Conservation (phyloP, 371 early-diverging fungal species). For the Haplosporangium sp. region DNA sequence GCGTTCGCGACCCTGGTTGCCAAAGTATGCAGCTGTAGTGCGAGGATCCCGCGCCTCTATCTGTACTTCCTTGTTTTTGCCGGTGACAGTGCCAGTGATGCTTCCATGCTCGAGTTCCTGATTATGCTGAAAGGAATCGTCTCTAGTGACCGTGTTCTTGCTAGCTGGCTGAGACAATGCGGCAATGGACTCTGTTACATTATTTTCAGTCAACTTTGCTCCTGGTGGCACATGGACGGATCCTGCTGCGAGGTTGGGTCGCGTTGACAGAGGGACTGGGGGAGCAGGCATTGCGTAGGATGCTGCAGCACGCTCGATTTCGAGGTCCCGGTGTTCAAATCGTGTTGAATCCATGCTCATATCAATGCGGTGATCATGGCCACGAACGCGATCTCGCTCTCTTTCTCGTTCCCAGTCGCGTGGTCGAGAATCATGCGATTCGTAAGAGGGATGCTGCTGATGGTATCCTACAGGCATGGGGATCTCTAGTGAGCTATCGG, state of each 20-base stretch:
- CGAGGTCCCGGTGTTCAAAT: slow-evolving; percentile 28
- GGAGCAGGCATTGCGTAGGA: slow-evolving; percentile 11
- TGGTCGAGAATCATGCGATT: background rate
- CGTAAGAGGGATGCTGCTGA: slow-evolving; percentile 3
- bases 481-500: slow-evolving; percentile 23
- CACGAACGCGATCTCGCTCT: background rate
- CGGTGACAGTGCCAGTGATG: too few species aligned
- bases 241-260: background rate
- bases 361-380: background rate
- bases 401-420: background rate
- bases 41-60: too few species aligned
- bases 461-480: slow-evolving; percentile 26
- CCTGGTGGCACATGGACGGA: too few species aligned
- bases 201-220: too few species aligned
- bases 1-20: background rate
- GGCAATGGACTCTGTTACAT: too few species aligned
- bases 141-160: too few species aligned
- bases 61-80: too few species aligned
- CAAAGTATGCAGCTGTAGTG: too few species aligned
- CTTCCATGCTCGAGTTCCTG: too few species aligned
- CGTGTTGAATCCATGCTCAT: background rate
- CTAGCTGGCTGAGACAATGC: too few species aligned
- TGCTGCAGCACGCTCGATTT: slow-evolving; percentile 16
- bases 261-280: slow-evolving; percentile 3
- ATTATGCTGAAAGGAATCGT: too few species aligned